Base-by-base conservation (phyloP, 1,284 basidiomycete genomes). In the Boletus austroedulis region DNA sequence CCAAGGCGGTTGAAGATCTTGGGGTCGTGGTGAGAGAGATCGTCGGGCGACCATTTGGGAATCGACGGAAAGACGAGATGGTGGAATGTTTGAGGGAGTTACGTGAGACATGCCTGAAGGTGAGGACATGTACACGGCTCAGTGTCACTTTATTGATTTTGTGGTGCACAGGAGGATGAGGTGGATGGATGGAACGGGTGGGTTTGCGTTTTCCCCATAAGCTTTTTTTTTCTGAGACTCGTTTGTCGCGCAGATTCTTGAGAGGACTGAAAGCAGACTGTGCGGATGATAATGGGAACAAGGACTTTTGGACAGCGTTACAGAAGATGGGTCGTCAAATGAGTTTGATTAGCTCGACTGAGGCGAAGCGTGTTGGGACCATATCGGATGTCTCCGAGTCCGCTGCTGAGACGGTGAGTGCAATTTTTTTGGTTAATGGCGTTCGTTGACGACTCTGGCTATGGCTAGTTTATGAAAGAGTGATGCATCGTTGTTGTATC, bases 1-100 rank as follows among this genome's bases (percentile, higher is more conserved):
- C 80, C 26, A 93, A 95, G 72, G 90, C 90, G 0, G 87, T 93
- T 12, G 83, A 89, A 66, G 92, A 95, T 73, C 72, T 95, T 32
- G 84, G 79, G 14, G 78, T 72, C 19, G 87, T 92, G 3, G 82
- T 95, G 45, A 77, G 78, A 58, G 88, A 93, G 67, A 82, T 92
- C 53, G 79, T 90, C 15, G 71, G 80, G 56, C 78, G 79, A 29
- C 89, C 89, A 26, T 94, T 94, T 72, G 82, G 88, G 38, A 76
- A 74, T 44, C 78, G 84, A 64, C 80, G 91, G 56, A 79, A 79
- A 47, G 76, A 78, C 14, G 89, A 94, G 68, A 80, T 94, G 73
- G 56, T 92, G 31, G 82, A 87, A 47, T 94, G 91, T 72, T 77
- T 95, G 80, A 74, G 75, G 62, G 80, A 75, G 49, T 73, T 94